phyloP scores from a whole-genome alignment of 495 filamentous ascomycete species.

The Aspergillus indologenus region DNA sequence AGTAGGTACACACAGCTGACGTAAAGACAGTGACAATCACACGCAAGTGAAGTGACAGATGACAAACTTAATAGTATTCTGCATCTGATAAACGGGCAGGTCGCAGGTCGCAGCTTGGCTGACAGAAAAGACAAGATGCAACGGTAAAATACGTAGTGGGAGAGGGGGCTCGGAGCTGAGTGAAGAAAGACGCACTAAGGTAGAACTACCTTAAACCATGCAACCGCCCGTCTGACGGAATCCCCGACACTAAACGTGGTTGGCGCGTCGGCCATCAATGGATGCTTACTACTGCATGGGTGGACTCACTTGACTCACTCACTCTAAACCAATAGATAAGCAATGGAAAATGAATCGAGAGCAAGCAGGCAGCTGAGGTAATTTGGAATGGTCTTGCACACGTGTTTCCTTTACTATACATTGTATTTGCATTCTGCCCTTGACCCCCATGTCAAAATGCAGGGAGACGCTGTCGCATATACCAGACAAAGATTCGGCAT shows the following conservation, averaged over 20 bases:
- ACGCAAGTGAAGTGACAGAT: too few species aligned
- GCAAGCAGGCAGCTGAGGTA: too few species aligned
- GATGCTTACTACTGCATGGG: background rate
- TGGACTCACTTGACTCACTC: background rate
- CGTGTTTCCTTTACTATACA: too few species aligned
- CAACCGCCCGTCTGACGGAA: background rate
- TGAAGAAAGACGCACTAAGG: background rate
- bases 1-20: conserved; percentile 6
- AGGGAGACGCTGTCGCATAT: background rate
- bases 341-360: too few species aligned
- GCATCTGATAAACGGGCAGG: background rate
- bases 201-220: background rate
- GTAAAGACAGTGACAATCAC: background rate
- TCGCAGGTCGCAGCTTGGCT: background rate
- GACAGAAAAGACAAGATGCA: background rate
- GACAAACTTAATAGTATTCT: background rate
- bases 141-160: background rate
- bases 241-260: background rate
- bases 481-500: background rate
- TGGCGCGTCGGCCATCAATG: too few species aligned
- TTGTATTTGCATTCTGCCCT: too few species aligned
- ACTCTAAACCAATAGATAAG: too few species aligned
- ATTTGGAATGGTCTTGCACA: too few species aligned
- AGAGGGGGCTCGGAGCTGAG: too few species aligned
- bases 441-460: too few species aligned